phyloP scores from a whole-genome alignment of 345 rosid genomes.

The Firmiana major region DNA sequence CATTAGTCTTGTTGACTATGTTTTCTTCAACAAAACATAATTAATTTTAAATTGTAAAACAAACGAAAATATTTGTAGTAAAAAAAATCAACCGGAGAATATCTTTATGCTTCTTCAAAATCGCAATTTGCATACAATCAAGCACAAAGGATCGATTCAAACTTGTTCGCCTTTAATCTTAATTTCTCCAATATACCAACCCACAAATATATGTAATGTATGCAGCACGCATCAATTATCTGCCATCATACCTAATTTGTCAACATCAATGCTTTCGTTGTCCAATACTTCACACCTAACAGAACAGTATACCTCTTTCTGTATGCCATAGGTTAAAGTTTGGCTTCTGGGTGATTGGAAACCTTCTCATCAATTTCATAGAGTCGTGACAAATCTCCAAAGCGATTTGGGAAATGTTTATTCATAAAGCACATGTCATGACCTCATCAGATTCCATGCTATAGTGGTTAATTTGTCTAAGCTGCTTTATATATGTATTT shows the following conservation, averaged over 20 bases:
- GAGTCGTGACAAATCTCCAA: not conserved
- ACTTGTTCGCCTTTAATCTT: too few relatives aligned
- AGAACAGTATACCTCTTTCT: not conserved
- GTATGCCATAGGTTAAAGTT: not conserved
- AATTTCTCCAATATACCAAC: too few relatives aligned
- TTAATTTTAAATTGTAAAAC: too few relatives aligned
- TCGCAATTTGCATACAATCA: not conserved
- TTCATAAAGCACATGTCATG: not conserved
- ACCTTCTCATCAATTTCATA: not conserved
- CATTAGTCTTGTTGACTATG: too few relatives aligned
- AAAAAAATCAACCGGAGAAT: not conserved
- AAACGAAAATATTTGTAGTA: too few relatives aligned
- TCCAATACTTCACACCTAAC: not conserved
- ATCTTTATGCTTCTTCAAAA: too few relatives aligned
- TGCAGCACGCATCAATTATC: too few relatives aligned
- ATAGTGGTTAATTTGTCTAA: not conserved
- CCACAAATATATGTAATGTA: too few relatives aligned
- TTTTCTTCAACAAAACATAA: too few relatives aligned
- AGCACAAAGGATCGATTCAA: too few relatives aligned
- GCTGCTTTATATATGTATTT: not conserved
- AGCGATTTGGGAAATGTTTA: too few relatives aligned
- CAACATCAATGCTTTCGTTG: not conserved
- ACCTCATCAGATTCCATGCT: constrained; percentile 3
- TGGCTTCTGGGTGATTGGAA: not conserved
- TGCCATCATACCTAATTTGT: not conserved